Evolutionary conservation across 768 basidiomycete genomes (phyloP), one percentile per base, ranked within the genome.

Genomic region (Panaeolus cyanescens): DNA sequence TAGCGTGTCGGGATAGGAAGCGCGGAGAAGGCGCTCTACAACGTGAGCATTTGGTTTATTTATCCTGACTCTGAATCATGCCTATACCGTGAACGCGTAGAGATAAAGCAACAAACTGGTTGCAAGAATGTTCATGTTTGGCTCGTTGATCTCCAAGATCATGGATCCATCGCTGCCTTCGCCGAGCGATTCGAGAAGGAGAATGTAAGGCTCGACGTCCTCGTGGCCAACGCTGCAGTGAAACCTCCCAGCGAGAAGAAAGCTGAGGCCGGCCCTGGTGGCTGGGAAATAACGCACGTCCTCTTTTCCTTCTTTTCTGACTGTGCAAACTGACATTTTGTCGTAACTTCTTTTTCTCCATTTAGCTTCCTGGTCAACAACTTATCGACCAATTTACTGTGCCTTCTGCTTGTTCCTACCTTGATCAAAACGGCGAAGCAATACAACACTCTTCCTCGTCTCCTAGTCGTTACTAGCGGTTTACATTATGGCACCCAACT

Each of bases 11-110:
- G 17, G 75, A 60, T 55, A 34, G 70, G 45, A 60, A 66, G 10
- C 77, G 71, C 59, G 79, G 76, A 12, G 63, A 74, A 30, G 70
- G 63, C 4, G 78, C 79, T 8, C n/a, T n/a, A n/a, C n/a, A n/a
- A n/a, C n/a, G n/a, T n/a, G n/a, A n/a, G n/a, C n/a, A n/a, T n/a
- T n/a, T n/a, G 25, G 1, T 40, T 56, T 12, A 20, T n/a, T n/a
- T n/a, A n/a, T n/a, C n/a, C n/a, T n/a, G n/a, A n/a, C n/a, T n/a
- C n/a, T n/a, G n/a, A n/a, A n/a, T n/a, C n/a, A n/a, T n/a, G n/a
- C n/a, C n/a, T n/a, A n/a, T n/a, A n/a, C n/a, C n/a, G n/a, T n/a
- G n/a, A n/a, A n/a, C n/a, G n/a, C n/a, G n/a, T n/a, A 55, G 54
- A 32, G 31, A 30, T 55, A 3, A 33, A 55, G 19, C 22, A 55